Evolutionary conservation across 345 rosid genomes (phyloP), one percentile per base, ranked within the genome.

Genomic region (Hibiscus mutabilis): DNA sequence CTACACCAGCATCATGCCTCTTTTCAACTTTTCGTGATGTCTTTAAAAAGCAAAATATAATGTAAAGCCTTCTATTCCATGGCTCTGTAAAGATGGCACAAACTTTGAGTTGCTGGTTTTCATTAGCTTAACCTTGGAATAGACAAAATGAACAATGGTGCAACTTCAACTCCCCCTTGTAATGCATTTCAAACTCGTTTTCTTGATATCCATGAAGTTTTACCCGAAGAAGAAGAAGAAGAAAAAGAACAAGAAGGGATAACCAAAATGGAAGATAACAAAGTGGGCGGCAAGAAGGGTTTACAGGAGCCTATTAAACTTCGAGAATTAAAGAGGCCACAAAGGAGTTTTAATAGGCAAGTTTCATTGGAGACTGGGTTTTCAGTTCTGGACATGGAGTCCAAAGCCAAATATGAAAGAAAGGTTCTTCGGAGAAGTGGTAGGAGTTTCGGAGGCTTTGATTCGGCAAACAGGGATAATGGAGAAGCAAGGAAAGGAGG

Each of bases 351-450:
- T 62, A 77, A 87, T 79, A 77, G 93, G 82, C 97, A 91, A 52
- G 90, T 94, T 29, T 94, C 98, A 0, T 72, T 94, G 2, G 98
- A 89, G 80, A 91, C 98, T 0, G 97, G 98, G 0, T 94, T 93
- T 77, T 83, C 92, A 7, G 98, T 77, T 6, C 81, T 94, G 18
- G 79, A 77, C 40, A 79, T 81, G 68, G 88, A 89, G 63, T 79
- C 88, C 15, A 77, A 75, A 70, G 82, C 87, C 21, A 84, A 82
- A 52, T 86, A 88, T 66, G 89, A 85, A 13, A 81, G 82, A 68
- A 86, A 44, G 79, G 73, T 44, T 74, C 89, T 91, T 74, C 77
- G 84, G 3, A 88, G 98, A 73, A 91, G 93, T 73, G 98, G 93
- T 25, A 82, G 78, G 31, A 89, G 98, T 76, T 89, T 93, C 55